A percentile compares a stretch with the other conserved stretches of the same genome.
phyloP scores from a whole-genome alignment of 108 stramenopile genomes.

The Discostella stelligeroides region DNA sequence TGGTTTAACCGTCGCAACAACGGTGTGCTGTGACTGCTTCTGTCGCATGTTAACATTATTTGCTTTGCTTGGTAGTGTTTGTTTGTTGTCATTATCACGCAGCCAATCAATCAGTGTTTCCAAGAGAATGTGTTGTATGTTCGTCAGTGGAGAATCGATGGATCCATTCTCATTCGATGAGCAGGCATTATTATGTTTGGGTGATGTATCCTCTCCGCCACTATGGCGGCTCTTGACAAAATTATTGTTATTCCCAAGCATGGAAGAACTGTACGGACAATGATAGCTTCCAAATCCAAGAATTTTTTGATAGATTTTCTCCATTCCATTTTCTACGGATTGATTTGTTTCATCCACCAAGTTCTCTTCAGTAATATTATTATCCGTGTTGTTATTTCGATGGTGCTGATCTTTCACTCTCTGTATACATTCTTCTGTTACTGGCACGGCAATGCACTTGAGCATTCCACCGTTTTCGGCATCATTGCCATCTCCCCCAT shows the following conservation, averaged over 20 bases:
- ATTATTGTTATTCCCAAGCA: slow-evolving; percentile 37
- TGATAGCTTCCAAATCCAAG: slow-evolving; percentile 26
- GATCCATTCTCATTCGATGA: no score
- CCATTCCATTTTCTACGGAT: no score
- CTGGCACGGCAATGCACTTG: slow-evolving; percentile 44
- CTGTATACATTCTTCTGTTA: slow-evolving; percentile 15
- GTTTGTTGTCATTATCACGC: not conserved
- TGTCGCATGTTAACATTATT: slow-evolving; percentile 3
- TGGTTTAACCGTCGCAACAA: slow-evolving; percentile 19
- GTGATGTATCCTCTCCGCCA: slow-evolving; percentile 15
- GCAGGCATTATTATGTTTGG: not conserved
- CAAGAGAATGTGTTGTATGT: slow-evolving; percentile 29
- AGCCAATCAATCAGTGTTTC: slow-evolving; percentile 28
- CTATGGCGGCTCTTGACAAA: not conserved
- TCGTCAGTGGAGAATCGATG: slow-evolving; percentile 7
- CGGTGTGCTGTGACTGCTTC: not conserved
- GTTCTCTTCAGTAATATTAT: not conserved
- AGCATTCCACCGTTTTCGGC: slow-evolving; percentile 5
- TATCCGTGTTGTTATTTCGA: not conserved
- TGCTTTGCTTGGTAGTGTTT: not conserved
- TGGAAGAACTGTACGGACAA: slow-evolving; percentile 46
- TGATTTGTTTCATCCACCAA: no score
- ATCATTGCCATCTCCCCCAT: not conserved
- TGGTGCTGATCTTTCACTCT: not conserved
- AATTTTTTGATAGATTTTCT: slow-evolving; percentile 10